Evolutionary conservation across 495 filamentous ascomycete genomes (phyloP), one percentile per base, ranked within the genome.

Genomic region (Elasticomyces elasticus): DNA sequence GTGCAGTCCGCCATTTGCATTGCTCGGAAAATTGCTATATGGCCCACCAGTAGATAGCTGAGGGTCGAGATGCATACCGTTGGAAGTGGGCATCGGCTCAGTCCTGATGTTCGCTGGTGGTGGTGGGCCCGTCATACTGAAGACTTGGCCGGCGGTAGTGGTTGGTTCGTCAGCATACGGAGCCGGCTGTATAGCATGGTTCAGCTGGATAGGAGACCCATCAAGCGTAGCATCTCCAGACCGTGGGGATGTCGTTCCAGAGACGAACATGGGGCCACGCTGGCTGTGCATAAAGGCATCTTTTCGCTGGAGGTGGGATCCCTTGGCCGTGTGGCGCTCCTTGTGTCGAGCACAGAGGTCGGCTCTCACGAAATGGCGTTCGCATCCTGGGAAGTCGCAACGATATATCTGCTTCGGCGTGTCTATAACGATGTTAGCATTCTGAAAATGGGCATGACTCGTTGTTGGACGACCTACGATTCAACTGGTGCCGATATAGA

Each of bases 401-500:
- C 79, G 82, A 66, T 94, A 98, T 30, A 97, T 95, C 64, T 94
- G 86, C 70, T 98, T 97, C 7, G 91, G 90, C 25, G 79, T 72
- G 64, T 87, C 83, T 86, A 62, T 38, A 54, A 12, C 15, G 20
- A 23, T 17, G 24, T 56, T 28, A 60, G 45, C 38, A 25, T 44
- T 5, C 22, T 25, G 15, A 61, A 35, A 35, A 55, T 12, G 23
- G 24, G 17, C 35, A 46, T 49, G 46, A 53, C 53, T 45, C 33
- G 17, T 6, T 7, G 31, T 17, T 2, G 35, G 56, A 58, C 31
- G 24, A 69, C 75, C 75, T 83, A 84, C 92, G 92, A 63, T 98
- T 98, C 61, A 98, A 70, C 70, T 96, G 91, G 70, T 98, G 92
- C 22, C 92, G 81, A 69, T 95, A 95, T 67, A 98, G 76, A 73